Percentiles rank a stretch among this genome's conserved stretches.
Conservation (phyloP, 2,329 filamentous ascomycete species). For the Bipolaris cookei region DNA sequence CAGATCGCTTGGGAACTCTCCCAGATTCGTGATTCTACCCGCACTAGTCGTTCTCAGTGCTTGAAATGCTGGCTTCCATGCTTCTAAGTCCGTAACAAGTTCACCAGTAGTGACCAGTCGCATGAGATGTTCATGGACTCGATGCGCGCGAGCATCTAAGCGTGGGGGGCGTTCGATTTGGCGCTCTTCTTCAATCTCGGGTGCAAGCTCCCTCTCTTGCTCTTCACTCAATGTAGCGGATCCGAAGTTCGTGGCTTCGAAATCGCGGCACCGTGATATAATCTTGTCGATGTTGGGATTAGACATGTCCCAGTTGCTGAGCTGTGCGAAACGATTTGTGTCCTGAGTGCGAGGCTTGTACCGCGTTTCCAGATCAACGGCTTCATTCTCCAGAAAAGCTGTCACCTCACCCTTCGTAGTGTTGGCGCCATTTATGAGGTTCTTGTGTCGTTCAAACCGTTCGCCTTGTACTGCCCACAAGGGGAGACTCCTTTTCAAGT, state of each 20-base stretch:
- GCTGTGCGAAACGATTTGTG: not conserved
- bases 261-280: conserved; percentile 28
- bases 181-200: conserved; percentile 67
- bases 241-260: conserved; percentile 38
- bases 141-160: conserved; percentile 52
- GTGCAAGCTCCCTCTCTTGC: conserved; percentile 71
- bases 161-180: conserved; percentile 59
- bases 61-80: conserved; percentile 56
- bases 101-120: conserved; percentile 51
- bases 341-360: conserved; percentile 53
- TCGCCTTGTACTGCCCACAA: conserved; percentile 68
- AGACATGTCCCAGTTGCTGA: conserved; percentile 19
- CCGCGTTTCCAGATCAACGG: conserved; percentile 58
- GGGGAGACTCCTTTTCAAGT: conserved; percentile 58
- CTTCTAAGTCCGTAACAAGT: conserved; percentile 32
- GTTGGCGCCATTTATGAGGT: conserved; percentile 39
- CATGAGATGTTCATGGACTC: conserved; percentile 53
- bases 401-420: conserved; percentile 43
- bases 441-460: conserved; percentile 55
- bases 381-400: conserved; percentile 63
- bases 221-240: conserved; percentile 64
- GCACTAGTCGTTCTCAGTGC: conserved; percentile 53
- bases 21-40: conserved; percentile 39
- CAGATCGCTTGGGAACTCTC: conserved; percentile 50
- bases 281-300: conserved; percentile 31